Conservation (phyloP, 2,329 filamentous ascomycete genomes). For the Aspergillus novofumigatus region DNA sequence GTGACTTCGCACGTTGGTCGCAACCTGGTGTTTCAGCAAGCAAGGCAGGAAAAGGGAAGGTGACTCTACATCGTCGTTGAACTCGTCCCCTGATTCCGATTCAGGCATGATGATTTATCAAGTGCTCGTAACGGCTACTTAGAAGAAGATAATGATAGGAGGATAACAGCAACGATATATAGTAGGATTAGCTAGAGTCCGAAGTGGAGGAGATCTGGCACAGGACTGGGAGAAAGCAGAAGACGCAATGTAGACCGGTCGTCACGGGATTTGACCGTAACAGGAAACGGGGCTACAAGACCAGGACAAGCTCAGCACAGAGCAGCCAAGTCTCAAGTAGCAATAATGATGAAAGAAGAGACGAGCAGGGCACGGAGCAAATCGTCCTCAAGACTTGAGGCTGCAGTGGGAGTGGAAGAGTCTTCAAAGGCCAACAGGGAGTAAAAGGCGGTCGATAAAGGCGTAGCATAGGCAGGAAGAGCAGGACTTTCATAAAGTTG, state of each 20-base stretch:
- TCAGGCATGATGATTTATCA: slow-evolving; percentile 42
- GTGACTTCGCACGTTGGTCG: not conserved
- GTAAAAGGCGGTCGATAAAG: too few species aligned
- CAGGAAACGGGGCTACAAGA: not conserved
- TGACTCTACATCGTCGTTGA: slow-evolving; percentile 45
- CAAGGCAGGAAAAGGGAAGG: not conserved
- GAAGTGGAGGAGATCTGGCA: not conserved
- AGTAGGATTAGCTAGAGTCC: not conserved
- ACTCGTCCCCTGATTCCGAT: slow-evolving; percentile 52
- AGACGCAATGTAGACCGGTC: not conserved
- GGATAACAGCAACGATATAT: not conserved
- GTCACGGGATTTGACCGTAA: slow-evolving; percentile 6
- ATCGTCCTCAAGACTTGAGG: not conserved
- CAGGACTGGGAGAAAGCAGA: not conserved
- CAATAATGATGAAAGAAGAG: not conserved
- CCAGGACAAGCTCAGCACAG: not conserved
- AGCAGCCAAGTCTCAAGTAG: not conserved
- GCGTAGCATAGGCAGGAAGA: not conserved
- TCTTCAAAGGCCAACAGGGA: not conserved
- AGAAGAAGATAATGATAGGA: not conserved
- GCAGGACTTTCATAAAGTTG: slow-evolving; percentile 7
- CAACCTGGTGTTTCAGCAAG: not conserved
- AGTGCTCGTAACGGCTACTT: not conserved
- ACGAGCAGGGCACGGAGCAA: not conserved
- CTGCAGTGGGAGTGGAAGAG: not conserved